Evolutionary conservation across 2,329 filamentous ascomycete species (phyloP).

Genomic region (Cladobotryum protrusum): DNA sequence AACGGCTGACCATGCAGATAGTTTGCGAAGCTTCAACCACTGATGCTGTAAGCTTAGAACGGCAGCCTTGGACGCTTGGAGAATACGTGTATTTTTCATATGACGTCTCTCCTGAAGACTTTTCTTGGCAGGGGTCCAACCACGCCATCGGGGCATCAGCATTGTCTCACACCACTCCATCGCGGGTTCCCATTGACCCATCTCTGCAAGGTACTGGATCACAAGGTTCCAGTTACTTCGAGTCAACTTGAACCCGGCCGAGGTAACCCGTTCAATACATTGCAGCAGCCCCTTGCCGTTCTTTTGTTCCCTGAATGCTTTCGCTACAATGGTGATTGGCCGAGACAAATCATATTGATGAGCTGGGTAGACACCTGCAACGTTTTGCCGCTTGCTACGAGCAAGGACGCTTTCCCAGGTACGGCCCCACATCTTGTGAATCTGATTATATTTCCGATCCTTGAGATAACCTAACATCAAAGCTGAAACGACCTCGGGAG

Average conservation of each 20-base stretch:
- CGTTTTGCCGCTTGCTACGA: constrained; percentile 18
- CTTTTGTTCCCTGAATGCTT: constrained; percentile 33
- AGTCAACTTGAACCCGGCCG: constrained; percentile 66
- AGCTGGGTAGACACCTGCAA: constrained; percentile 33
- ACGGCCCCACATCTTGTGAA: constrained; percentile 61
- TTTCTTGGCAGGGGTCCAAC: constrained; percentile 48
- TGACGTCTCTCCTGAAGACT: constrained; percentile 30
- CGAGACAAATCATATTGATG: constrained; percentile 49
- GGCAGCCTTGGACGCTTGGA: constrained; percentile 31
- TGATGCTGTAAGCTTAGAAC: constrained; percentile 43
- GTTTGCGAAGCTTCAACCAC: constrained; percentile 43
- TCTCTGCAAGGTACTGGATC: constrained; percentile 59
- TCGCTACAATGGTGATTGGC: constrained; percentile 44
- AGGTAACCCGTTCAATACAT: constrained; percentile 50
- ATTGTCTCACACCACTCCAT: constrained; percentile 68
- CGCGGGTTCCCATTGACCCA: constrained; percentile 56
- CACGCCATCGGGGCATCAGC: constrained; percentile 73
- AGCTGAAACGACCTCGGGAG: constrained; percentile 52
- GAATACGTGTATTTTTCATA: constrained; percentile 28
- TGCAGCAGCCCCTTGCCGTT: constrained; percentile 42
- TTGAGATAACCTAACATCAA: constrained; percentile 62
- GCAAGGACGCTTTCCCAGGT: constrained; percentile 48
- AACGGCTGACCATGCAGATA: constrained; percentile 42
- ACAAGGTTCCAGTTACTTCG: constrained; percentile 76
- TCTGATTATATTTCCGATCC: constrained; percentile 51